A percentile compares a stretch with the other conserved stretches of the same genome.
phyloP scores from a whole-genome alignment of 2,329 filamentous ascomycete genomes.

The Diaporthe capsici region DNA sequence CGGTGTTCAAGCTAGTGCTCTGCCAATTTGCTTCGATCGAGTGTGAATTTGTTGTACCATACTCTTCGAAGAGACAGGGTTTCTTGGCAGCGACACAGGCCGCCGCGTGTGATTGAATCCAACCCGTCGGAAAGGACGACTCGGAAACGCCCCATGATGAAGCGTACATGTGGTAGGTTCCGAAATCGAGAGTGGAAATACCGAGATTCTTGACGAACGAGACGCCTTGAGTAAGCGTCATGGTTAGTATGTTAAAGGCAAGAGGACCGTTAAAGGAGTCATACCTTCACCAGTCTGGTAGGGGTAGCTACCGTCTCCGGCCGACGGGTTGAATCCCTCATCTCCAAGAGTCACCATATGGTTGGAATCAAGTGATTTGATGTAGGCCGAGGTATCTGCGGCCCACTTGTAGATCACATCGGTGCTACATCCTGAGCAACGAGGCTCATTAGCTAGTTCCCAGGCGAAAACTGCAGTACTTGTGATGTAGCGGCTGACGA shows the following conservation, averaged over 20 bases:
- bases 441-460: constrained; percentile 68
- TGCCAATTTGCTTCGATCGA: constrained; percentile 18
- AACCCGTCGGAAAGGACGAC: constrained; percentile 27
- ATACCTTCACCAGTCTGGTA: constrained; percentile 38
- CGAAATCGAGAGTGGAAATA: constrained; percentile 67
- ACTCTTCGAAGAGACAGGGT: constrained; percentile 41
- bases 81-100: constrained; percentile 36
- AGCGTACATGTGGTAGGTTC: constrained; percentile 56
- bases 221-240: constrained; percentile 60
- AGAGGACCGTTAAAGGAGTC: not conserved
- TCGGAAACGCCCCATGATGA: constrained; percentile 6
- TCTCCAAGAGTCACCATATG: constrained; percentile 76
- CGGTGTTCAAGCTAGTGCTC: not conserved
- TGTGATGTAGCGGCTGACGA: constrained; percentile 61
- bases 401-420: constrained; percentile 73
- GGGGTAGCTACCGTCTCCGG: constrained; percentile 46
- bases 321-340: constrained; percentile 54
- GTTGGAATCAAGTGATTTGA: constrained; percentile 71
- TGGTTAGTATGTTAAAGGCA: constrained; percentile 59
- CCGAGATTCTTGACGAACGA: constrained; percentile 66
- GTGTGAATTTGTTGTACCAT: constrained; percentile 1
- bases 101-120: constrained; percentile 36
- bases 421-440: constrained; percentile 71
- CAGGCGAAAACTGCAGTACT: constrained; percentile 64
- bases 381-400: constrained; percentile 67